Base-by-base conservation (phyloP, 352 stramenopile genomes). In the Pythium coloratum region DNA sequence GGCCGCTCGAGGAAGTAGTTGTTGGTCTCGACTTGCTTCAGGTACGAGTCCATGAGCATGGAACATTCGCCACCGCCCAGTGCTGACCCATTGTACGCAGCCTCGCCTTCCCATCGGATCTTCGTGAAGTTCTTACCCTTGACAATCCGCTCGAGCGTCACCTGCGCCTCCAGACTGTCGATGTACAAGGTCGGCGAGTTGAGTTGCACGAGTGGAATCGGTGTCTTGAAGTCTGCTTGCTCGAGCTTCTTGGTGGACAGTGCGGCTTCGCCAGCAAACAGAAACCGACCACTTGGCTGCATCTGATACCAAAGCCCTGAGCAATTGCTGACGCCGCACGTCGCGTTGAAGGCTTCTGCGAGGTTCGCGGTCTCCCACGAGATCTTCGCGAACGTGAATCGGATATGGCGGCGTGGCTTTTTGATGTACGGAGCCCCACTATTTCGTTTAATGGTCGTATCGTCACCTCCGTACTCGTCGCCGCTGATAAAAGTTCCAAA, bases 401-500 rank as follows among this genome's bases (percentile, higher is more conserved):
- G 70, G 30, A 85, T 38, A 61, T 83, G 73, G 10, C 75, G 74
- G 3, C 76, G 69, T 6, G 75, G 75, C 2, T 71, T 71, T 7
- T 59, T 28, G 33, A 87, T 72, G 59, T 74, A 84, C 18, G 75
- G 72, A 47, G 61, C 42, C 9, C 67, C 38, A 24, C 20, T 24
- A 24, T 24, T 24, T 24, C 20, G 20, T 24, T 10, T 50, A 64
- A 6, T 51, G 67, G 28, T 61, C 4, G 46, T 61, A 42, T 64
- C 47, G 36, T 62, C 53, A 32, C 36, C 55, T n/a, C 67, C 67
- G 53, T 76, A 87, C 12, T 73, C 66, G 28, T 81, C 73, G 16
- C 72, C 79, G 2, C 68, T 59, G 58, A 87, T 78, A 65, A 81
- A 80, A 55, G 78, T 80, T 9, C 75, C 73, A 58, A 83, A 72